Conservation (phyloP, 83 land plant species). For the Thuja plicata region DNA sequence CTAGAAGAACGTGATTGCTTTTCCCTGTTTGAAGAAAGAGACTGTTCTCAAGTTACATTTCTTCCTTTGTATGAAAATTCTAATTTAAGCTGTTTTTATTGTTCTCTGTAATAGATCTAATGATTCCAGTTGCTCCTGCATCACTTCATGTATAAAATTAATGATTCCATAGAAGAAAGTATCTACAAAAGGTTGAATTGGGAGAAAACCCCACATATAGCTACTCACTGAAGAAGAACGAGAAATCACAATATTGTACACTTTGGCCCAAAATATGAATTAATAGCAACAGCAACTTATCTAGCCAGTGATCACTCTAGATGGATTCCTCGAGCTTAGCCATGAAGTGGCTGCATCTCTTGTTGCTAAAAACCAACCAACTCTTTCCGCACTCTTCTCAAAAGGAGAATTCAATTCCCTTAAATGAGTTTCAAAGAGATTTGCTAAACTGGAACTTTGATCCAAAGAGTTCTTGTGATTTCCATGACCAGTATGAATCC, state of each 20-base stretch:
- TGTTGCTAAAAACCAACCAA: conserved; percentile 62
- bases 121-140: not conserved
- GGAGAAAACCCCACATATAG: not conserved
- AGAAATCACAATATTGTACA: not conserved
- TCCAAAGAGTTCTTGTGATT: conserved; percentile 37
- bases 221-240: not conserved
- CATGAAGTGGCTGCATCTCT: conserved; percentile 51
- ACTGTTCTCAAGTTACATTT: not conserved
- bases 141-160: not conserved
- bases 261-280: not conserved
- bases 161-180: not conserved
- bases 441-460: conserved; percentile 36
- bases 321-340: conserved; percentile 32
- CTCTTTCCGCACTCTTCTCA: conserved; percentile 47
- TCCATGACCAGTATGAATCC: conserved; percentile 73
- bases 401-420: conserved; percentile 67
- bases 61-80: not conserved
- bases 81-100: not conserved
- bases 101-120: not conserved
- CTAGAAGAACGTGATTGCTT: not conserved
- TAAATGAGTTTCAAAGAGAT: conserved; percentile 48
- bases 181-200: not conserved
- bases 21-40: not conserved
- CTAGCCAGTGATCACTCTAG: not conserved
- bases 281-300: not conserved